phyloP scores from a whole-genome alignment of 1,284 basidiomycete genomes.

The Sporisorium scitamineum region DNA sequence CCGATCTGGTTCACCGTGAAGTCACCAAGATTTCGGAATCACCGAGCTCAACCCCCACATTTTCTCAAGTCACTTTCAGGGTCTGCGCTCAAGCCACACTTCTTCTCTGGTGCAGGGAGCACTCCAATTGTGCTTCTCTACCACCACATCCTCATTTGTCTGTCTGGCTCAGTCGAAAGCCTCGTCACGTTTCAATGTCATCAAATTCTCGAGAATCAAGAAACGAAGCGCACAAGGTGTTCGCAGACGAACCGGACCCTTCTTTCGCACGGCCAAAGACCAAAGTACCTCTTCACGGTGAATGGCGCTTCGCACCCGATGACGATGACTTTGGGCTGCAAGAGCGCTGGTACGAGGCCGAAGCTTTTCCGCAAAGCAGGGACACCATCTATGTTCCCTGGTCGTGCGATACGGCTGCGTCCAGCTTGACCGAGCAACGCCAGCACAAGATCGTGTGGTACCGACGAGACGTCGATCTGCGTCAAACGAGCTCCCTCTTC shows the following conservation, averaged over 20 bases:
- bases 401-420: constrained; percentile 25
- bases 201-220: neutral
- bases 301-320: constrained; percentile 39
- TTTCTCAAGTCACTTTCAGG: neutral
- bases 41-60: neutral
- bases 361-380: neutral
- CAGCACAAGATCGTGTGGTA: constrained; percentile 33
- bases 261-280: constrained; percentile 4
- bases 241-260: constrained; percentile 3
- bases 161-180: too few relatives aligned
- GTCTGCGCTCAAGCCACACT: neutral
- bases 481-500: neutral
- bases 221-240: too few relatives aligned
- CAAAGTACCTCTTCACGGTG: constrained; percentile 12
- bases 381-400: constrained; percentile 32
- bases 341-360: constrained; percentile 25
- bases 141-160: too few relatives aligned
- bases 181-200: too few relatives aligned
- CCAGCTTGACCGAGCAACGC: constrained; percentile 9
- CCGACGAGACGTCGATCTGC: constrained; percentile 3
- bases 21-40: neutral
- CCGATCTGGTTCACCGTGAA: neutral
- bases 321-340: constrained; percentile 32
- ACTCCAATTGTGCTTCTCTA: neutral
- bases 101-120: too few relatives aligned